Conservation (phyloP, 345 rosid species). For the Euphorbia lathyris region DNA sequence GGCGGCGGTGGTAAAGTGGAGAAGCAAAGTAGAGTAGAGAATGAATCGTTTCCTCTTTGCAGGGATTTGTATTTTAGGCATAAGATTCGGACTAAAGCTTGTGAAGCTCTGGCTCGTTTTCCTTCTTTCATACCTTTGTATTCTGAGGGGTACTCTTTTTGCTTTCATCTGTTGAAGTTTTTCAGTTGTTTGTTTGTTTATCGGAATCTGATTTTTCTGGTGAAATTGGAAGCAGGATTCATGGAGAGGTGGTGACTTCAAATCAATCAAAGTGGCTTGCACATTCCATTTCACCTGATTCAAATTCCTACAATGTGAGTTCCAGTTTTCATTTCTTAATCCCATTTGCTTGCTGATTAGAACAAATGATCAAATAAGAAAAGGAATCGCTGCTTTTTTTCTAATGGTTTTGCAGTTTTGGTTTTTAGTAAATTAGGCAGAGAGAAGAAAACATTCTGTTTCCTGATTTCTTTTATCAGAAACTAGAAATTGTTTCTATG, state of each 20-base stretch:
- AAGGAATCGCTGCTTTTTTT: too few relatives aligned
- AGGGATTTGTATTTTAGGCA: slow-evolving; percentile 55
- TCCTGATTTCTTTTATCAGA: slow-evolving; percentile 4
- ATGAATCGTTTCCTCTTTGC: slow-evolving; percentile 35
- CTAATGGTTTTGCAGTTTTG: too few relatives aligned
- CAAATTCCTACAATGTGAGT: slow-evolving; percentile 35
- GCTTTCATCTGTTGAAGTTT: not conserved
- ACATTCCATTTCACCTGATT: slow-evolving; percentile 23
- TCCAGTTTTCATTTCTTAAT: not conserved
- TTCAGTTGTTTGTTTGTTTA: not conserved
- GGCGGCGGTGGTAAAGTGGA: slow-evolving; percentile 34
- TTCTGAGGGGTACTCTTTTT: slow-evolving; percentile 49
- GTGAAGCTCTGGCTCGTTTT: slow-evolving; percentile 60
- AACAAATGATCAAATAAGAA: not conserved
- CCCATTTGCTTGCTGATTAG: not conserved
- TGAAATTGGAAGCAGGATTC: slow-evolving; percentile 47
- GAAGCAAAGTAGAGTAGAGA: slow-evolving; percentile 30
- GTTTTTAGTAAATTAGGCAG: too few relatives aligned
- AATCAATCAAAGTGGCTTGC: slow-evolving; percentile 56
- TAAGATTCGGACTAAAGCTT: slow-evolving; percentile 46
- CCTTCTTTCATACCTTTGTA: slow-evolving; percentile 64
- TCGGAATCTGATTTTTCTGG: not conserved
- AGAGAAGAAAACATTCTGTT: too few relatives aligned
- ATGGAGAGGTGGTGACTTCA: slow-evolving; percentile 72
- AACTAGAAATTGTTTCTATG: not conserved